Percentiles rank a stretch among this genome's conserved stretches.
These are phyloP conservation scores for Neurospora sp. DNA, from an alignment of 495 filamentous ascomycete species.

Conservation along the genomic window DNA sequence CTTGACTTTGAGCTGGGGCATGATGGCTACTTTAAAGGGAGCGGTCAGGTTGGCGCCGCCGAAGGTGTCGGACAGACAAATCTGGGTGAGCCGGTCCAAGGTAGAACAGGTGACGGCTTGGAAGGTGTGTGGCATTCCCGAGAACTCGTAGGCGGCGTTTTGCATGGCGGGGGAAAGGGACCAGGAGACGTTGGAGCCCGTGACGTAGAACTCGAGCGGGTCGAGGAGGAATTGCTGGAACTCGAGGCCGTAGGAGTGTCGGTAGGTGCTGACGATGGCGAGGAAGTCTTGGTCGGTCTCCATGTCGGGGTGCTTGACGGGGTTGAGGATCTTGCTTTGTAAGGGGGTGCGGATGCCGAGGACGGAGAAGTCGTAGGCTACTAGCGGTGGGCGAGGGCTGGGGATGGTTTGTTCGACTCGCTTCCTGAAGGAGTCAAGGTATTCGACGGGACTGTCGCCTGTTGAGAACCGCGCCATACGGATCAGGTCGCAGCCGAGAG, in stretches of 20 bases:
- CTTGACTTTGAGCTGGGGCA: constrained; percentile 55
- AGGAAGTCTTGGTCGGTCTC: constrained; percentile 38
- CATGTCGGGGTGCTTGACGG: constrained; percentile 58
- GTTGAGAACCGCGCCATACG: constrained; percentile 56
- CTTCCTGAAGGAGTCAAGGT: constrained; percentile 45
- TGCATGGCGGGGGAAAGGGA: constrained; percentile 75
- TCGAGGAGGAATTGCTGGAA: constrained; percentile 48
- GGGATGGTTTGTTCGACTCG: constrained; percentile 36
- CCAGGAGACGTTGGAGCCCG: constrained; percentile 64
- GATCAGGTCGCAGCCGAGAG: constrained; percentile 60
- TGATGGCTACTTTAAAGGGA: constrained; percentile 67
- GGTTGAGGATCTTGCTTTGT: constrained; percentile 57
- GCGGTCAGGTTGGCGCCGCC: constrained; percentile 65
- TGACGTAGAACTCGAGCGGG: constrained; percentile 64
- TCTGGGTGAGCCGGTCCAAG: constrained; percentile 51
- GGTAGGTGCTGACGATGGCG: constrained; percentile 29
- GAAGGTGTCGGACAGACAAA: constrained; percentile 55
- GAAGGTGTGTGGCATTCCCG: constrained; percentile 64
- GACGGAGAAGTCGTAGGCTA: constrained; percentile 64
- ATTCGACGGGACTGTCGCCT: constrained; percentile 47
- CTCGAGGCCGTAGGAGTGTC: constrained; percentile 45
- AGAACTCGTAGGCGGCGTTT: constrained; percentile 60
- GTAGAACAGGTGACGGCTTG: constrained; percentile 53
- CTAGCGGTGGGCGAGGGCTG: constrained; percentile 48
- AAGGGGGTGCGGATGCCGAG: constrained; percentile 57